These are phyloP conservation scores for Elsinoe necatrix DNA, from an alignment of 2,329 filamentous ascomycete species.

Conservation along the genomic window DNA sequence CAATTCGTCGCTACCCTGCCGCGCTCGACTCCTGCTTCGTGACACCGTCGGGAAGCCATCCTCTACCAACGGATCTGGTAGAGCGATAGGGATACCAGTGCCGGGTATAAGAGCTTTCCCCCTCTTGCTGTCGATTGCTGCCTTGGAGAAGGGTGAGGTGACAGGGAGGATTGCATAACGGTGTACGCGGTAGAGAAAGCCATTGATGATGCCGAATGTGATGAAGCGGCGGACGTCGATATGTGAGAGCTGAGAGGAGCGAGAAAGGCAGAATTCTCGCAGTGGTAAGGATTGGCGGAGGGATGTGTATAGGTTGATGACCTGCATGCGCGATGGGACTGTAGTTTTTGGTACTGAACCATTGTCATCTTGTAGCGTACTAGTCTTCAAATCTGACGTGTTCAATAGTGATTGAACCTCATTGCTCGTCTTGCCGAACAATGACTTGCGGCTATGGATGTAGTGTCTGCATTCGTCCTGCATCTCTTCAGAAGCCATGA, in stretches of 20 bases:
- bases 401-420: conserved; percentile 1
- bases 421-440: conserved; percentile 17
- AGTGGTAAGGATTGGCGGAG: conserved; percentile 77
- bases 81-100: conserved; percentile 16
- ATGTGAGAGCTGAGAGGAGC: conserved; percentile 61
- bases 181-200: conserved; percentile 84
- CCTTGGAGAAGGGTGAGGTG: conserved; percentile 16
- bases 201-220: conserved; percentile 93
- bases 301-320: conserved; percentile 78
- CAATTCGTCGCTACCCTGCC: not conserved
- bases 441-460: conserved; percentile 46
- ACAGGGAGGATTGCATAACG: conserved; percentile 64
- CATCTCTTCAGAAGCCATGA: conserved; percentile 66
- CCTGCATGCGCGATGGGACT: conserved; percentile 27
- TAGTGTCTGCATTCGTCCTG: conserved; percentile 85
- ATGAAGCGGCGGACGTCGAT: conserved; percentile 87
- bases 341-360: conserved; percentile 10
- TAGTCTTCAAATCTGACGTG: not conserved
- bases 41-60: conserved; percentile 21
- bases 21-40: conserved; percentile 25
- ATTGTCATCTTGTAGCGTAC: not conserved
- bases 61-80: conserved; percentile 18
- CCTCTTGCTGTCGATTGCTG: not conserved
- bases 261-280: conserved; percentile 74
- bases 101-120: conserved; percentile 18